Evolutionary conservation across 768 basidiomycete species (phyloP), one percentile per base, ranked within the genome.

Genomic region (Hygrocybe punicea): DNA sequence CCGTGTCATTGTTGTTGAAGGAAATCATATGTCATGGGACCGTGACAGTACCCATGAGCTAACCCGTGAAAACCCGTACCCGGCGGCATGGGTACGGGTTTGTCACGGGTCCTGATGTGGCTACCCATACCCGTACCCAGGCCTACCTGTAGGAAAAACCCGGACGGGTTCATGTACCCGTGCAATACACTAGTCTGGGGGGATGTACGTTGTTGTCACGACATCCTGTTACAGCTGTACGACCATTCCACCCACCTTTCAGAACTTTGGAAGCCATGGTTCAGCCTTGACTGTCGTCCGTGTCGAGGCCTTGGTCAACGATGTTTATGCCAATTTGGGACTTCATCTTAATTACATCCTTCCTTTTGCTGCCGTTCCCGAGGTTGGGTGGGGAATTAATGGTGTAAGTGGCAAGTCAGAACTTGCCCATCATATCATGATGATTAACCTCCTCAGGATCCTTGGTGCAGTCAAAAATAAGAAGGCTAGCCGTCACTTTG

Each of bases 321-420:
- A 98, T 71, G 95, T 99, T 73, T 99, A 98, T 75, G 84, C 88
- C 25, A 93, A 86, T 24, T 86, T 99, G 53, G 90, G 93, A 55
- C 85, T 98, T 77, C 97, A 99, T 74, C 84, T 99, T 56, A 97
- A 99, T 74, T 99, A 98, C 73, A 92, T 99, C 65, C 84, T 98
- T 58, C 97, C 97, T 19, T 99, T 99, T 73, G 97, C 97, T 44
- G 97, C 96, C 47, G 88, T 99, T 46, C 96, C 97, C 6, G 97
- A 99, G 73, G 98, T 98, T 64, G 97, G 97, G 19, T 91, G 97
- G 56, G 94, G 98, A 73, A 99, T 99, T 59, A 97, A 99, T 64
- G 86, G 91, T 13, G 76, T 99, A 60, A 96, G 98, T 70, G 97
- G 98, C 76, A 89, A 88, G 67, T 98, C 96, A 16, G 97, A 99